phyloP scores from a whole-genome alignment of 1,284 basidiomycete species.

The Leccinum subrobustum region DNA sequence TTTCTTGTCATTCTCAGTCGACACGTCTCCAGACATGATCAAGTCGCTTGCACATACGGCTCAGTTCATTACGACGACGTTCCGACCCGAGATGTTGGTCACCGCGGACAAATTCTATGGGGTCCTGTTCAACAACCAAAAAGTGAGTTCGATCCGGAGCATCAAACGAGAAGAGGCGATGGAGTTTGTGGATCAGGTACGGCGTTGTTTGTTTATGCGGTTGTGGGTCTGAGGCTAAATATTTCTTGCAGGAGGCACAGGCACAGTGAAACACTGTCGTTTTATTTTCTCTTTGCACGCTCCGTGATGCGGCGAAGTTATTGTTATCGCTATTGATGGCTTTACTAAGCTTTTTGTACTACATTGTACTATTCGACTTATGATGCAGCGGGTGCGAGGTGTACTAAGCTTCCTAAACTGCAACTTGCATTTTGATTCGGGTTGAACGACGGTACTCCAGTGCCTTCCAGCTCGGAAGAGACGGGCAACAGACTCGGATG shows the following conservation, averaged over 20 bases:
- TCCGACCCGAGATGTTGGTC: slow-evolving; percentile 95
- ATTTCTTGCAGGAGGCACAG: slow-evolving; percentile 47
- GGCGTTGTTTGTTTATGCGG: slow-evolving; percentile 10
- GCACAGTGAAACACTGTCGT: slow-evolving; percentile 40
- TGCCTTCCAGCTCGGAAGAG: no score
- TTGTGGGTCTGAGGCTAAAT: neutral
- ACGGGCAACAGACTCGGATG: neutral
- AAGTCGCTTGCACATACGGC: slow-evolving; percentile 82
- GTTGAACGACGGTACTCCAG: neutral
- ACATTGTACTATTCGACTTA: neutral
- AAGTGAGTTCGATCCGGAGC: slow-evolving; percentile 83
- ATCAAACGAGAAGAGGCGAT: slow-evolving; percentile 85
- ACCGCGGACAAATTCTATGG: slow-evolving; percentile 97
- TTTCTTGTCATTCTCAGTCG: neutral
- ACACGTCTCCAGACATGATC: slow-evolving; percentile 76
- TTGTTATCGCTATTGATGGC: slow-evolving; percentile 19
- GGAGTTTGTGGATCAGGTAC: slow-evolving; percentile 85
- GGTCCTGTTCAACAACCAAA: slow-evolving; percentile 98
- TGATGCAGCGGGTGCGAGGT: neutral
- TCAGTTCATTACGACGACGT: slow-evolving; percentile 99
- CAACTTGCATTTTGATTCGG: neutral
- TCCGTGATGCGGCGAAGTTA: slow-evolving; percentile 1
- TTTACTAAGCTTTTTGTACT: neutral
- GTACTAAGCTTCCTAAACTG: neutral
- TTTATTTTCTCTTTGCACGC: neutral